Evolutionary conservation across 306 rosid genomes (phyloP), one percentile per base, ranked within the genome.

Genomic region (Citrullus mucosospermus): DNA sequence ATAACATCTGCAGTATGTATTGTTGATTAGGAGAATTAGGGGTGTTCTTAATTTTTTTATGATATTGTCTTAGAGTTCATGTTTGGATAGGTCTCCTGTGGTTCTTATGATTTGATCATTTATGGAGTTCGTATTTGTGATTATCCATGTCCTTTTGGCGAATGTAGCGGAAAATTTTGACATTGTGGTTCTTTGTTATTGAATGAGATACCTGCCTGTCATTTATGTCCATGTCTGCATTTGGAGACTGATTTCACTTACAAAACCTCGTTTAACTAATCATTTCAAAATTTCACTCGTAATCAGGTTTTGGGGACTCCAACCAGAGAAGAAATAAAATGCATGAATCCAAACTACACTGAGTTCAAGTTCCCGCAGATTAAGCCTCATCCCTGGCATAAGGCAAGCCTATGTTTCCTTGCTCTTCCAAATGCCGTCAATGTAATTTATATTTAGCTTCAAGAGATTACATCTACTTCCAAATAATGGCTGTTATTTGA

Each of bases 351-450:
- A 80, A 95, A 95, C 81, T 95, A 95, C 80, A 95, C 97, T 2
- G 98, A 95, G 76, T 95, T 91, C 78, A 95, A 95, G 82, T 95
- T 95, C 87, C 98, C 98, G 4, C 98, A 95, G 92, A 95, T 95
- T 83, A 92, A 95, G 87, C 98, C 98, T 81, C 98, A 95, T 84
- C 98, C 98, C 9, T 95, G 98, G 98, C 98, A 95, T 83, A 95
- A 95, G 96, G 98, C 91, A 59, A 71, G 76, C 59, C 61, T 41
- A 76, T 58, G 32, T 55, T 38, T 77, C 41, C 59, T 66, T 59
- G 55, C 30, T 80, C 77, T 22, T 76, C 18, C 56, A 55, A 60
- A 55, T 18, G 17, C 2, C 44, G n/a, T 8, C 32, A 67, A 51
- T 67, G 62, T 4, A 10, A n/a, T 70, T 60, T 55, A 48, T 55